Conservation (phyloP, 2,329 filamentous ascomycete species). For the Lojkania enalia region DNA sequence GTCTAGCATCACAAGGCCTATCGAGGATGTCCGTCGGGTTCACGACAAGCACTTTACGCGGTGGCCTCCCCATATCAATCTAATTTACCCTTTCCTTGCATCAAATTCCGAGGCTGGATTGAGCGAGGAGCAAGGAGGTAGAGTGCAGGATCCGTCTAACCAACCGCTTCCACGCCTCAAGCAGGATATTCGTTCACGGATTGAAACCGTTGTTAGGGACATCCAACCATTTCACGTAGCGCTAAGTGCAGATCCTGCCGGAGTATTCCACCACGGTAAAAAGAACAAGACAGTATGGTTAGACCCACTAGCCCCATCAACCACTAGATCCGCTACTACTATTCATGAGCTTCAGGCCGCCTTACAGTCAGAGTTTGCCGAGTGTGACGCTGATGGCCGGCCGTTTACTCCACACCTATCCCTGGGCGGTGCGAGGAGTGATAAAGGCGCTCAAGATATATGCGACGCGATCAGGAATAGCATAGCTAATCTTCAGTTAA, state of each 20-base stretch:
- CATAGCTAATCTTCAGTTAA: constrained; percentile 10
- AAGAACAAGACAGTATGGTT: constrained; percentile 33
- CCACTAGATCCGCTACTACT: constrained; percentile 7
- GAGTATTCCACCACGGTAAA: constrained; percentile 21
- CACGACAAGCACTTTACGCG: constrained; percentile 32
- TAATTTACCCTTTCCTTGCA: constrained; percentile 35
- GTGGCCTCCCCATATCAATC: constrained; percentile 38
- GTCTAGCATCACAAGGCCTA: constrained; percentile 23
- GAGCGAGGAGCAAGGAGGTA: constrained; percentile 9
- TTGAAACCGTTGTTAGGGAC: constrained; percentile 20
- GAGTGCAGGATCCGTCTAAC: neutral
- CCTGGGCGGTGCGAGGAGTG: constrained; percentile 28
- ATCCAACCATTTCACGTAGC: constrained; percentile 23
- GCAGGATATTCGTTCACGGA: constrained; percentile 23
- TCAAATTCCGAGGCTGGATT: constrained; percentile 17
- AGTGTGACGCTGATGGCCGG: constrained; percentile 24
- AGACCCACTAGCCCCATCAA: constrained; percentile 15
- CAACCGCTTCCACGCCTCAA: constrained; percentile 15
- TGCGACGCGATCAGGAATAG: constrained; percentile 18
- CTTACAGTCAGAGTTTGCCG: constrained; percentile 30
- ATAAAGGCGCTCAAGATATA: constrained; percentile 16
- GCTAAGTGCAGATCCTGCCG: constrained; percentile 24
- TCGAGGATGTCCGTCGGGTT: constrained; percentile 27
- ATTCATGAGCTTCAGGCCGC: constrained; percentile 26
- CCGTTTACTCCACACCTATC: constrained; percentile 33